Conservation (phyloP, 495 filamentous ascomycete genomes). For the Penicillium lagena region DNA sequence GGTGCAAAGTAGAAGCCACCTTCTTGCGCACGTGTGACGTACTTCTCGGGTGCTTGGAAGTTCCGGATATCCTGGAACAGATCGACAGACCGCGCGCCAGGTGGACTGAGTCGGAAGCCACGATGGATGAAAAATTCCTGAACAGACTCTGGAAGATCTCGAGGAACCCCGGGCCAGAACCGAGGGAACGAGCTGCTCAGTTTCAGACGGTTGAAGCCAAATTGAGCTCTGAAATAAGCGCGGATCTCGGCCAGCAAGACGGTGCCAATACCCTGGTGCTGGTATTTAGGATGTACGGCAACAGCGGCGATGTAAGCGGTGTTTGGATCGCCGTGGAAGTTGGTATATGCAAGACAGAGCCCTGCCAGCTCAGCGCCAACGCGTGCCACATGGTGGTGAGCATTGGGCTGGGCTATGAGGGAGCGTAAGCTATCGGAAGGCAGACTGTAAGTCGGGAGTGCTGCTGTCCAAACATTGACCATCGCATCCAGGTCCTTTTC, state of each 20-base stretch:
- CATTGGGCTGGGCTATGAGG: constrained; percentile 20
- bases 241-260: constrained; percentile 29
- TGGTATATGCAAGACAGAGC: constrained; percentile 37
- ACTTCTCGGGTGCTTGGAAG: constrained; percentile 29
- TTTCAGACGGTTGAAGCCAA: constrained; percentile 16
- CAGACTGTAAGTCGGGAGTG: constrained; percentile 36
- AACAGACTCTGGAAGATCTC: constrained; percentile 25
- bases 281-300: constrained; percentile 33
- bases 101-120: constrained; percentile 31
- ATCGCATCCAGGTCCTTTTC: constrained; percentile 25
- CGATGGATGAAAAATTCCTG: constrained; percentile 41
- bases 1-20: constrained; percentile 34
- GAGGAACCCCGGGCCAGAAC: constrained; percentile 43
- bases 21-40: constrained; percentile 26
- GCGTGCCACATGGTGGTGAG: constrained; percentile 32
- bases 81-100: constrained; percentile 28
- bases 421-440: constrained; percentile 17
- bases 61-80: constrained; percentile 35
- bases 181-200: constrained; percentile 42
- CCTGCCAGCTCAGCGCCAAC: constrained; percentile 25
- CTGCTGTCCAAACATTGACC: constrained; percentile 27
- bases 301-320: constrained; percentile 32
- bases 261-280: constrained; percentile 38
- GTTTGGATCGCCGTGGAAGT: constrained; percentile 12
- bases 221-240: constrained; percentile 20